Conservation (phyloP, 345 rosid genomes). For the Hevea brasiliensis region DNA sequence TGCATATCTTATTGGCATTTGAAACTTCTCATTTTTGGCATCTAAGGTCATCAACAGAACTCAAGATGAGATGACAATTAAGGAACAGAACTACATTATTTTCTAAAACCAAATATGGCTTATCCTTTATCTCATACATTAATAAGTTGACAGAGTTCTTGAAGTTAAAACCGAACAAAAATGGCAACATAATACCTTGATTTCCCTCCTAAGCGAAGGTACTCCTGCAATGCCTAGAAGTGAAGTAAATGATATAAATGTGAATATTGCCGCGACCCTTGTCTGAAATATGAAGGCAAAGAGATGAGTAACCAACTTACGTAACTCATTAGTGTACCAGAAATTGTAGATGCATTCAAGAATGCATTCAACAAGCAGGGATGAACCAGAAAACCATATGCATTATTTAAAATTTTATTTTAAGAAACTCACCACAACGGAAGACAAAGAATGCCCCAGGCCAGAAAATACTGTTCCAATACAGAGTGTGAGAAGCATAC, state of each 20-base stretch:
- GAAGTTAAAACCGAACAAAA: neutral
- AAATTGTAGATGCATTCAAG: neutral
- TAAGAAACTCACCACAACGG: slow-evolving; percentile 73
- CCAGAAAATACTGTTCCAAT: slow-evolving; percentile 86
- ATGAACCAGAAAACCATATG: slow-evolving; percentile 5
- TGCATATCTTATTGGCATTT: neutral
- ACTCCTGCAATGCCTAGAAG: slow-evolving; percentile 85
- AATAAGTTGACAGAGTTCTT: neutral
- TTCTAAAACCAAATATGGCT: neutral
- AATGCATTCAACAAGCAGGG: neutral
- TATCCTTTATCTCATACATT: neutral
- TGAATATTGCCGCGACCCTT: slow-evolving; percentile 84
- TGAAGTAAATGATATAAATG: slow-evolving; percentile 80
- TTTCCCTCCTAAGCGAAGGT: slow-evolving; percentile 72
- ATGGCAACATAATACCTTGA: slow-evolving; percentile 50
- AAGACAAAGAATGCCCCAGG: slow-evolving; percentile 88
- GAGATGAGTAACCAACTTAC: slow-evolving; percentile 14
- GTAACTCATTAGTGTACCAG: neutral
- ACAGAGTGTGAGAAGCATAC: slow-evolving; percentile 73
- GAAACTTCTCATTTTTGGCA: neutral
- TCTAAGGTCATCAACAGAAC: neutral
- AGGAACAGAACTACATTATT: neutral
- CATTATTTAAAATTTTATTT: neutral
- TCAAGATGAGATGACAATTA: neutral
- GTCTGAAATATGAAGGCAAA: slow-evolving; percentile 51